These are phyloP conservation scores for Aurantiochytrium sp. DNA, from an alignment of 108 stramenopile genomes.

Conservation along the genomic window DNA sequence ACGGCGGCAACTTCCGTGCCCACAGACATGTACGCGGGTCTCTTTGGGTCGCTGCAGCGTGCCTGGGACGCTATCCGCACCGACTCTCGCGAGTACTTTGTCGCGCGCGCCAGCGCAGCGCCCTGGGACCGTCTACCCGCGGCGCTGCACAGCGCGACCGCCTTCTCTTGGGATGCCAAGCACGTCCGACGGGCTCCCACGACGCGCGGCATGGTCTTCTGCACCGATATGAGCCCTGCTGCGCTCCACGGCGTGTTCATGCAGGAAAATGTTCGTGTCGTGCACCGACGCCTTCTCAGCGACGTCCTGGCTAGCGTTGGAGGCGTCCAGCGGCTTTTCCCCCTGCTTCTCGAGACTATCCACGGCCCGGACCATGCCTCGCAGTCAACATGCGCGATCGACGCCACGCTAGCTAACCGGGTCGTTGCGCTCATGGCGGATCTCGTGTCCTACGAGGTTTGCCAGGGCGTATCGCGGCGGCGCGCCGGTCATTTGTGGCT, in stretches of 20 bases:
- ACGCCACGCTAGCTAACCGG: not conserved
- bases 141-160: not conserved
- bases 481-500: not conserved
- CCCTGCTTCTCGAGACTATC: not conserved
- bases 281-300: not conserved
- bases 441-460: not conserved
- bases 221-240: not conserved
- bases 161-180: conserved; percentile 6
- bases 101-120: not conserved
- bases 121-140: not conserved
- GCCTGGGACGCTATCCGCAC: not conserved
- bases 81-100: not conserved
- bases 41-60: not conserved
- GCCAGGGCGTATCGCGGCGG: not conserved
- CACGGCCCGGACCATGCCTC: not conserved
- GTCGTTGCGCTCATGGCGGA: not conserved
- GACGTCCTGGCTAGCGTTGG: not conserved
- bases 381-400: not conserved
- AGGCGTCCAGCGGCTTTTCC: not conserved
- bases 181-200: not conserved
- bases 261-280: not conserved
- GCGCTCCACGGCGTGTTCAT: not conserved
- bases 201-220: not conserved
- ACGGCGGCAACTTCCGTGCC: not conserved
- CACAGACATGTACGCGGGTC: not conserved